Evolutionary conservation across 1,284 basidiomycete species (phyloP).

Genomic region (Sphagnurus paluster): DNA sequence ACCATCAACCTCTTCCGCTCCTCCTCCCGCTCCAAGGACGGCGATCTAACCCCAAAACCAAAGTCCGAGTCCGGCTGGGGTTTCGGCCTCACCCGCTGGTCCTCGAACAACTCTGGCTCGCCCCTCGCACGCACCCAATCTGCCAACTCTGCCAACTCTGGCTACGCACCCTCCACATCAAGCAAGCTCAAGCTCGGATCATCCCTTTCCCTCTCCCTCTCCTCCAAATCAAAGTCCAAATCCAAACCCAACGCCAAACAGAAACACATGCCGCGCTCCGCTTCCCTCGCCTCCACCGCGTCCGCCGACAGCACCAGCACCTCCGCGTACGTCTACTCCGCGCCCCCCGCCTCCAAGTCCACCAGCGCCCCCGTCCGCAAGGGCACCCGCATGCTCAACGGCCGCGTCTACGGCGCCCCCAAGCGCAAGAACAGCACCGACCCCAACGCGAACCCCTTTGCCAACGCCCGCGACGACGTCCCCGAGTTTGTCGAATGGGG

Average conservation of each 20-base stretch:
- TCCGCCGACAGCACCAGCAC: too few species aligned
- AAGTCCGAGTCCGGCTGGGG: conserved; percentile 12
- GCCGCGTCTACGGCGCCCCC: conserved; percentile 69
- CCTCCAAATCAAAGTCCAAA: too few species aligned
- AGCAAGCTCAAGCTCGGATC: conserved; percentile 7
- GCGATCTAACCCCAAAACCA: conserved; percentile 8
- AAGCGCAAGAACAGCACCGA: conserved; percentile 18
- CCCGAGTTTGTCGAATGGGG: conserved; percentile 86
- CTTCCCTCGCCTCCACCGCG: conserved; percentile 19
- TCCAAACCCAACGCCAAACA: neutral
- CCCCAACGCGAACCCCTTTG: conserved; percentile 47
- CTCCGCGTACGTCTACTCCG: too few species aligned
- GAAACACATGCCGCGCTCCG: conserved; percentile 10
- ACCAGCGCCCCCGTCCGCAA: conserved; percentile 26
- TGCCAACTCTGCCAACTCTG: too few species aligned
- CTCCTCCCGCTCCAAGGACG: conserved; percentile 28
- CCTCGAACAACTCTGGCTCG: conserved; percentile 26
- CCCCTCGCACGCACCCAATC: conserved; percentile 32
- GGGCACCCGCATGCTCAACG: conserved; percentile 68
- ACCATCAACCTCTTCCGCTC: conserved; percentile 50
- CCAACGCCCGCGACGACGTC: conserved; percentile 54
- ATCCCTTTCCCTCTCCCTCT: too few species aligned
- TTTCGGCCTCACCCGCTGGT: conserved; percentile 33
- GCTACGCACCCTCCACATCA: conserved; percentile 17
- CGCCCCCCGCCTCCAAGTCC: conserved; percentile 13